These are phyloP conservation scores for Hyphopichia khmerensis DNA, from an alignment of 1,139 yeast genomes.

Conservation along the genomic window DNA sequence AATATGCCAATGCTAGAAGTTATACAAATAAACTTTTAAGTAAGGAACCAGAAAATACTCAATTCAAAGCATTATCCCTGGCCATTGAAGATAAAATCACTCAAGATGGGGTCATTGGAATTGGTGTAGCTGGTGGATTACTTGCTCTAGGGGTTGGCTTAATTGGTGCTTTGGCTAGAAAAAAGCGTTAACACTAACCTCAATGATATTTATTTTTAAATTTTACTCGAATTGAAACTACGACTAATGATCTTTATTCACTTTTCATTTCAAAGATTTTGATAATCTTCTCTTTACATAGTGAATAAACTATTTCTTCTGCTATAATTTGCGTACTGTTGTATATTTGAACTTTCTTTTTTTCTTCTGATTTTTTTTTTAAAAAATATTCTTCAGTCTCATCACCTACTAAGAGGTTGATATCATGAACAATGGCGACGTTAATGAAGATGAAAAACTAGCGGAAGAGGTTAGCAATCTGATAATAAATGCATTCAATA, in stretches of 20 bases:
- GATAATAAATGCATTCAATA: constrained; percentile 19
- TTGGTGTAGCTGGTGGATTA: constrained; percentile 82
- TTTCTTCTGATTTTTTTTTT: background rate
- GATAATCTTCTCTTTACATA: no score
- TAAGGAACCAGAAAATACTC: constrained; percentile 82
- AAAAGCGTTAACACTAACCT: constrained; percentile 20
- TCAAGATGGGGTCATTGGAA: constrained; percentile 81
- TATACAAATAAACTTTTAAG: constrained; percentile 75
- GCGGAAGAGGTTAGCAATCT: constrained; percentile 14
- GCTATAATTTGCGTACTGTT: background rate
- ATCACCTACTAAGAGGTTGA: background rate
- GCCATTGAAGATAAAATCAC: constrained; percentile 85
- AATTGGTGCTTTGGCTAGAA: constrained; percentile 55
- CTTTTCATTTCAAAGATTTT: no score
- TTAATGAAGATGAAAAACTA: constrained; percentile 5
- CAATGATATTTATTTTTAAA: no score
- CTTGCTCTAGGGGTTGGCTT: constrained; percentile 79
- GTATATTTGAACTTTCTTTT: background rate
- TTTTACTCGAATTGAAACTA: no score
- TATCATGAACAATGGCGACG: background rate
- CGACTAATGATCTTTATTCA: no score
- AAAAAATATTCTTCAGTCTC: background rate
- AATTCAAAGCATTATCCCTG: constrained; percentile 68
- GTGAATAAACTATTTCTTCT: no score
- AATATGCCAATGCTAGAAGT: constrained; percentile 79